Base-by-base conservation (phyloP, 345 rosid genomes). In the Ceriops tagal region DNA sequence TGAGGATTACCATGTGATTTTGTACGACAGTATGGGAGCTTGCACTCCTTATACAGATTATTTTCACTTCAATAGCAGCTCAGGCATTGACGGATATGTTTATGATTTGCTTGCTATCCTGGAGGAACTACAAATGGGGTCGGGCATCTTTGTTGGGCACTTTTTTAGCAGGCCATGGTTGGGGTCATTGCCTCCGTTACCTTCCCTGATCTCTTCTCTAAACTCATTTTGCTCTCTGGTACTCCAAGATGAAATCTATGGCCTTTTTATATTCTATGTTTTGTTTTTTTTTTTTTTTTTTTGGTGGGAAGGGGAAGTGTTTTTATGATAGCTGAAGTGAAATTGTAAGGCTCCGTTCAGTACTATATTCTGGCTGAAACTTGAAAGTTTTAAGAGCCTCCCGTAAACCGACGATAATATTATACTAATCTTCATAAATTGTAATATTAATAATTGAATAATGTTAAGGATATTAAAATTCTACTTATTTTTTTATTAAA, bases 121-220 rank as follows among this genome's bases (percentile, higher is more conserved):
- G n/a, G 70, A 65, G 22, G 70, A 72, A 49, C 31, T 58, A 21
- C 19, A 65, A 27, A 60, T 72, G 1, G 57, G 32, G 21, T 58
- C 70, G 8, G 65, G 75, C 20, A 58, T 72, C 13, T 22, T 28
- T 65, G 27, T 72, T 47, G 60, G 65, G 18, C 70, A 72, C 60
- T 65, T 39, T 0, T 2, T 16, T 10, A 24, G 30, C 15, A 24
- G 13, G 6, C 46, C 32, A 58, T 72, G 65, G 60, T 65, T 24
- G 75, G 70, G 35, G 59, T 37, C 4, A 22, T 58, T 57, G 75
- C 75, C 34, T 72, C 75, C 10, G 5, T 72, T 46, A 31, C n/a
- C 30, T 30, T 53, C 26, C 65, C 70, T 21, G 70, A 72, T 59
- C 59, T 65, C 18, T 57, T 72, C 65, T 72, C 70, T 22, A 65